A percentile compares a stretch with the other conserved stretches of the same genome.
These are phyloP conservation scores for Lepidopterella palustris DNA, from an alignment of 495 filamentous ascomycete genomes.

Conservation along the genomic window DNA sequence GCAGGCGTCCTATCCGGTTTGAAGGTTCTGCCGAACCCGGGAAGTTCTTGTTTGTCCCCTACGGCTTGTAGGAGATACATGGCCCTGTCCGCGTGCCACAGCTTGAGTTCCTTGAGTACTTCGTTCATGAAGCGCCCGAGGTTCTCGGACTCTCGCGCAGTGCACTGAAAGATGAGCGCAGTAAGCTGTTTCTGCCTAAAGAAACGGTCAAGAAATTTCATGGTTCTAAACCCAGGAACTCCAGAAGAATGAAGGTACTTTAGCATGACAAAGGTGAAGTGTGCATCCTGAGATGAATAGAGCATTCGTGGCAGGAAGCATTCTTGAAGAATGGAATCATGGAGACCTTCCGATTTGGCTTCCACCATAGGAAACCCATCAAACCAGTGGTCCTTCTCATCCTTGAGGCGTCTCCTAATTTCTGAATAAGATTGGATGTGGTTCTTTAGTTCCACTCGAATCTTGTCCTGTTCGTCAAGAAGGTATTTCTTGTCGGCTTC, in stretches of 20 bases:
- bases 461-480: slow-evolving; percentile 51
- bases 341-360: slow-evolving; percentile 58
- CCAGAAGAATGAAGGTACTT: slow-evolving; percentile 76
- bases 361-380: slow-evolving; percentile 43
- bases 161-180: slow-evolving; percentile 78
- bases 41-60: slow-evolving; percentile 47
- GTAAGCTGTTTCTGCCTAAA: slow-evolving; percentile 74
- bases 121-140: slow-evolving; percentile 82
- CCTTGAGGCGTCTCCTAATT: slow-evolving; percentile 55
- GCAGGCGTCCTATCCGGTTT: slow-evolving; percentile 56
- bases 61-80: slow-evolving; percentile 75
- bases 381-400: slow-evolving; percentile 81
- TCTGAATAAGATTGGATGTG: slow-evolving; percentile 60
- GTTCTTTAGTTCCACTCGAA: slow-evolving; percentile 63
- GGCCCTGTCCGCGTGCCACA: slow-evolving; percentile 73
- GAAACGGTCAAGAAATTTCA: slow-evolving; percentile 74
- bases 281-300: slow-evolving; percentile 76
- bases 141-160: slow-evolving; percentile 82
- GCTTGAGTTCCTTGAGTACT: slow-evolving; percentile 65
- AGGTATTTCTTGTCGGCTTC: slow-evolving; percentile 56
- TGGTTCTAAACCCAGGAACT: slow-evolving; percentile 78
- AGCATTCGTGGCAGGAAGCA: slow-evolving; percentile 84
- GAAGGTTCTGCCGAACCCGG: slow-evolving; percentile 59
- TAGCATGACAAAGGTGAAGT: slow-evolving; percentile 78
- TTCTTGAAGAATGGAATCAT: slow-evolving; percentile 73